Base-by-base conservation (phyloP, 306 rosid genomes). In the Gynostemma pentaphyllum region DNA sequence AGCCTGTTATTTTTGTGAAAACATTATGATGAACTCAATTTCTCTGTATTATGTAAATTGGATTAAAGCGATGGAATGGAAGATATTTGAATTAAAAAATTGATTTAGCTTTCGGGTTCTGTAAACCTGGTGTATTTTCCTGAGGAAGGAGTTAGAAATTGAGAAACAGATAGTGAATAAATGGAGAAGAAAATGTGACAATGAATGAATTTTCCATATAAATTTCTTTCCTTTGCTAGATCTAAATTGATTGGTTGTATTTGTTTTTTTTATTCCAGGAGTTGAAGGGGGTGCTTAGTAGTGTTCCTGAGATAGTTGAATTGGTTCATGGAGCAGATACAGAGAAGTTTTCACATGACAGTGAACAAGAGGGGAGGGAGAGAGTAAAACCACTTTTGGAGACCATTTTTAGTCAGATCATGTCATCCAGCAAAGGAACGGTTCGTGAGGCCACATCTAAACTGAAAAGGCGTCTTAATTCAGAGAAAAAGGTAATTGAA, bases 251-350 rank as follows among this genome's bases (percentile, higher is more conserved):
- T 64, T 46, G 16, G 3, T 18, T 23, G 19, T 45, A 9, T 40
- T 27, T 62, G 39, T 60, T 60, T 60, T 32, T 66, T 23, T 5
- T 30, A 7, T 53, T 11, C 3, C 64, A 76, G 81, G 81, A 76
- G 61, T 68, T 76, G 16, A 72, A 68, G 45, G 77, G 48, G 14
- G 62, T 76, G 70, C 74, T 76, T 32, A 19, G 36, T 14, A 55
- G 42, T 26, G 74, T 76, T 46, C 81, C 81, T 6, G 81, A 76
- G 81, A 72, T 76, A 40, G 74, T 70, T 44, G 74, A 72, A 32
- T 19, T 76, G 30, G 74, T 76, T 19, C 77, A 60, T 22, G 46
- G 28, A 11, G 67, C 29, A 51, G 68, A 68, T 54, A 68, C 71
- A 37, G 74, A 76, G 65, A 37, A 52, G 70, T 54, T 72, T 51